These are phyloP conservation scores for Paramecium caudatum DNA, from an alignment of 73 alveolate species.

Conservation along the genomic window DNA sequence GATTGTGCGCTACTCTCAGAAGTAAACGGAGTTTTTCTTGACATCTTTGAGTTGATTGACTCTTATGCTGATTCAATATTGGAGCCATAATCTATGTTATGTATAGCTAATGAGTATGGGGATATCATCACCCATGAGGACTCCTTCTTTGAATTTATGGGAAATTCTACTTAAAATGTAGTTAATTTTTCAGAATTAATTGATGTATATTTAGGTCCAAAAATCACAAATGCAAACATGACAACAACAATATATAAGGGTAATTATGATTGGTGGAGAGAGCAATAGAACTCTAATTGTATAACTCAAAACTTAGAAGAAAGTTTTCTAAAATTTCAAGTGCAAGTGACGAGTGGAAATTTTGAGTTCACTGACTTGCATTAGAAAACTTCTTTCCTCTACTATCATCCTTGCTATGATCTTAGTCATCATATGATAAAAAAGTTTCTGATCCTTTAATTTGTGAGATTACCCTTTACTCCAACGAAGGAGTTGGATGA, in stretches of 20 bases:
- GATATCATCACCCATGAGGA: constrained; percentile 10
- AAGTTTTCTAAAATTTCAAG: background rate
- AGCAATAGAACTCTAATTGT: no score
- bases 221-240: background rate
- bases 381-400: background rate
- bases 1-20: background rate
- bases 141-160: background rate
- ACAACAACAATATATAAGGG: background rate
- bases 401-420: background rate
- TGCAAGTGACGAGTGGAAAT: background rate
- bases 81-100: background rate
- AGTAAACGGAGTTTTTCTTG: constrained; percentile 26
- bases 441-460: background rate
- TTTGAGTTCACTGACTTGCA: constrained; percentile 1
- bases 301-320: background rate
- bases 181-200: background rate
- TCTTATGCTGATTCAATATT: background rate
- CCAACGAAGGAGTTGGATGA: constrained; percentile 10
- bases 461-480: background rate
- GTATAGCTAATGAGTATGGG: constrained; percentile 18
- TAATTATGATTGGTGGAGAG: no score
- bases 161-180: constrained; percentile 25
- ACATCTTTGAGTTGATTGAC: background rate
- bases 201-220: constrained; percentile 13
- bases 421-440: background rate